Conservation (phyloP, 129 eudicot species). For the Mikania micrantha region DNA sequence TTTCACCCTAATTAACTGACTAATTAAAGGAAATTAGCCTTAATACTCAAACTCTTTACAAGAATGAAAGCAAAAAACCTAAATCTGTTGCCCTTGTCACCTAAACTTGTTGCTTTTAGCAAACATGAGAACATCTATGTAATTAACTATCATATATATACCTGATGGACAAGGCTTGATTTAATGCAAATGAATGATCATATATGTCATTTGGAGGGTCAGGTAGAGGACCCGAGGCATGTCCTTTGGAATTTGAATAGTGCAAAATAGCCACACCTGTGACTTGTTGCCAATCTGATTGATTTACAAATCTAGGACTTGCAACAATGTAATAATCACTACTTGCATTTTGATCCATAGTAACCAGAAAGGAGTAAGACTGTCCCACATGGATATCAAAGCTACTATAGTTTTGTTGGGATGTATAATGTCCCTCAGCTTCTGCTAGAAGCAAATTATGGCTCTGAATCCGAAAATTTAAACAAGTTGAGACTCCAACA, state of each 20-base stretch:
- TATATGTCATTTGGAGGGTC: constrained; percentile 68
- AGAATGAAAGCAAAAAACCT: no score
- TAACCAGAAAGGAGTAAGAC: constrained; percentile 78
- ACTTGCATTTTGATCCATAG: constrained; percentile 96
- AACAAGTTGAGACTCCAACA: constrained; percentile 79
- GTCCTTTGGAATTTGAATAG: constrained; percentile 67
- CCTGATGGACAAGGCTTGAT: constrained; percentile 89
- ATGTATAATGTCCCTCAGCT: constrained; percentile 75
- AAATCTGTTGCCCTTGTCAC: no score
- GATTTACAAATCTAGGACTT: constrained; percentile 79
- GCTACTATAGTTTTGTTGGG: constrained; percentile 67
- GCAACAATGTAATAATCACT: constrained; percentile 89
- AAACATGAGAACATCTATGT: no score
- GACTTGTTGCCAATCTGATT: constrained; percentile 73
- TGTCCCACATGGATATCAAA: constrained; percentile 94
- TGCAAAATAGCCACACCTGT: constrained; percentile 88
- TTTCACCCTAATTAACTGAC: no score
- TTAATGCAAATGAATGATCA: constrained; percentile 55
- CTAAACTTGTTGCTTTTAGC: no score
- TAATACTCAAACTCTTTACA: no score
- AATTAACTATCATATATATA: no score
- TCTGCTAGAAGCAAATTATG: constrained; percentile 74
- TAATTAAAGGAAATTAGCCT: no score
- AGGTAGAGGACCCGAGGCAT: constrained; percentile 79
- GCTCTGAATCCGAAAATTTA: constrained; percentile 81